Evolutionary conservation across 1,284 basidiomycete species (phyloP).

Genomic region (Cutaneotrichosporon dermatis): DNA sequence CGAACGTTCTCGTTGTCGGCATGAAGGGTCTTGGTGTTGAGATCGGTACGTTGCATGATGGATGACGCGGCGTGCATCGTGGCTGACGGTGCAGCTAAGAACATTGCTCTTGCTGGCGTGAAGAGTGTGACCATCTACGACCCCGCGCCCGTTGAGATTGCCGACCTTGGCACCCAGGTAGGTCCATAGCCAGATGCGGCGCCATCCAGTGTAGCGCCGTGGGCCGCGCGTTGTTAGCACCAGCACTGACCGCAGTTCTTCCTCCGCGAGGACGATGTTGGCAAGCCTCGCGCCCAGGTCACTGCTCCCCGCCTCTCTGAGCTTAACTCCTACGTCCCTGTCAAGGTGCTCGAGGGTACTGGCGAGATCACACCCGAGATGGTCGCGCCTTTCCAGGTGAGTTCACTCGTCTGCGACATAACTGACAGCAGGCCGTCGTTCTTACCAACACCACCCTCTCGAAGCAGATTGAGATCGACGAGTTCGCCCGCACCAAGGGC

Average conservation of each 20-base stretch:
- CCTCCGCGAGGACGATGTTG: constrained; percentile 80
- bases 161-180: constrained; percentile 90
- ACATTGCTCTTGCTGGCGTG: constrained; percentile 91
- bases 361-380: constrained; percentile 73
- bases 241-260: constrained; percentile 67
- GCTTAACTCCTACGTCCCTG: constrained; percentile 93
- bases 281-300: constrained; percentile 78
- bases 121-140: constrained; percentile 97
- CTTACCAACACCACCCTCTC: constrained; percentile 71
- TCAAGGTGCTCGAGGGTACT: constrained; percentile 68
- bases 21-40: constrained; percentile 92
- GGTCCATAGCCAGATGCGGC: constrained; percentile 24
- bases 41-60: constrained; percentile 61
- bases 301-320: constrained; percentile 88
- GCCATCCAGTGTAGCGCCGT: background rate
- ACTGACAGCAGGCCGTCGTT: constrained; percentile 67
- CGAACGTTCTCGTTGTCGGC: constrained; percentile 92
- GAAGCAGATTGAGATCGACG: constrained; percentile 92
- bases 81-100: constrained; percentile 68
- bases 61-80: too few relatives aligned
- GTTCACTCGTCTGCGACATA: constrained; percentile 22
- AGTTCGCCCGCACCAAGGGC: constrained; percentile 82
- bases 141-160: constrained; percentile 76
- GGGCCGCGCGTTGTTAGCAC: background rate
- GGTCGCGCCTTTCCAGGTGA: constrained; percentile 80